These are phyloP conservation scores for Leishmania braziliensis DNA, from an alignment of 208 protist species.

Conservation along the genomic window DNA sequence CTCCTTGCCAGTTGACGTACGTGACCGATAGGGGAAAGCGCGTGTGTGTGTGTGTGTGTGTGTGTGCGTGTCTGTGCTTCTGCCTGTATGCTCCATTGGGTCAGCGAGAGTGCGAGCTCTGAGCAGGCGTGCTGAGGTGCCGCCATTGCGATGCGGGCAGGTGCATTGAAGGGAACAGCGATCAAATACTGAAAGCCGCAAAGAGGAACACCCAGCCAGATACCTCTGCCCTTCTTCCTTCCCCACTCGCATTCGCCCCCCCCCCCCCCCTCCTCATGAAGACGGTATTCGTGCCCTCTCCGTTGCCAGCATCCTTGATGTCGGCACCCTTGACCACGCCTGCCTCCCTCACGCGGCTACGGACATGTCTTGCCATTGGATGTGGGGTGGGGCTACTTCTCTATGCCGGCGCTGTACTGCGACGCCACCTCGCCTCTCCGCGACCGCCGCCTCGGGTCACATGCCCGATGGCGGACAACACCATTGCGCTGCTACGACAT, in stretches of 20 bases:
- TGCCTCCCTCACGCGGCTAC: neutral
- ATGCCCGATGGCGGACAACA: conserved; percentile 38
- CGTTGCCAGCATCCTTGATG: neutral
- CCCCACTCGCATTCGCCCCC: neutral
- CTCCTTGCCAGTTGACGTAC: neutral
- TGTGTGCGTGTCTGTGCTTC: neutral
- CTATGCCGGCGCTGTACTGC: conserved; percentile 20
- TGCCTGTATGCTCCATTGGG: neutral
- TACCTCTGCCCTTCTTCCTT: neutral
- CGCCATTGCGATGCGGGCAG: neutral
- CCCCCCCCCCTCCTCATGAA: neutral
- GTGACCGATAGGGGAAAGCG: neutral
- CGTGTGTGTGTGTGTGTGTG: neutral
- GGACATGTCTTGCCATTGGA: conserved; percentile 1
- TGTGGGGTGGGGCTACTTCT: conserved; percentile 16
- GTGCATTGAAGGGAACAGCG: neutral
- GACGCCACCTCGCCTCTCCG: conserved; percentile 11
- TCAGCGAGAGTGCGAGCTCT: neutral
- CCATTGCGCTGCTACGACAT: conserved; percentile 34
- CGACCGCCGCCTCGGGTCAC: conserved; percentile 8
- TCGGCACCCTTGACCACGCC: neutral
- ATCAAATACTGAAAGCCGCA: neutral
- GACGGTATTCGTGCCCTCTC: neutral
- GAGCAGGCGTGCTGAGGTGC: no score
- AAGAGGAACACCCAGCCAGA: neutral